These are phyloP conservation scores for Herpomyces periplanetae DNA, from an alignment of 2,329 filamentous ascomycete genomes.

Conservation along the genomic window DNA sequence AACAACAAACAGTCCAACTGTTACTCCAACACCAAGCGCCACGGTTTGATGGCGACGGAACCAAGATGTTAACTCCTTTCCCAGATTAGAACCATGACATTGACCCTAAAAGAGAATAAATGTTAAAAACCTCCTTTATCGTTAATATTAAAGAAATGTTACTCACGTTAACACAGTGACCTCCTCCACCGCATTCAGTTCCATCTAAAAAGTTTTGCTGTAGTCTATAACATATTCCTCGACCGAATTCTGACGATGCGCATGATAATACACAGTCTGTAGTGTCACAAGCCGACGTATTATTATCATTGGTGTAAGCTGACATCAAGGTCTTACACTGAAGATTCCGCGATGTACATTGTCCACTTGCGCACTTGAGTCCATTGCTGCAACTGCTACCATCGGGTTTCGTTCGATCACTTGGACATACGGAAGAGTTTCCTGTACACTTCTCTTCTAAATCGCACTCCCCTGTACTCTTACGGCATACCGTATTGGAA, in stretches of 20 bases:
- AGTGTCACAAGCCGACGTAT: constrained; percentile 36
- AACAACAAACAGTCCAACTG: constrained; percentile 29
- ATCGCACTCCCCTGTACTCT: constrained; percentile 43
- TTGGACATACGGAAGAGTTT: constrained; percentile 26
- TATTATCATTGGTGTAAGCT: constrained; percentile 25
- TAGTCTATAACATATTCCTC: constrained; percentile 26
- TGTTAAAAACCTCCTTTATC: no score
- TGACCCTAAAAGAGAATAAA: no score
- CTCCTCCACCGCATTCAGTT: constrained; percentile 41
- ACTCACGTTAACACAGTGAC: constrained; percentile 26
- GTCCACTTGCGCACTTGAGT: constrained; percentile 49
- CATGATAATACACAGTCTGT: constrained; percentile 39
- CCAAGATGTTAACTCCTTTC: constrained; percentile 31
- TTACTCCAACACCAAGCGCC: constrained; percentile 35
- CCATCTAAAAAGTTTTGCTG: constrained; percentile 82
- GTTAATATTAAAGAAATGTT: no score
- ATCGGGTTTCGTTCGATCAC: constrained; percentile 25
- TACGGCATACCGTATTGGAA: constrained; percentile 32
- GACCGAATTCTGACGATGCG: constrained; percentile 22
- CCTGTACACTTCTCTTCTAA: constrained; percentile 50
- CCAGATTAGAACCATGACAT: constrained; percentile 28
- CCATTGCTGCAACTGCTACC: constrained; percentile 11
- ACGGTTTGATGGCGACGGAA: constrained; percentile 34
- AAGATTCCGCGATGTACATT: constrained; percentile 62
- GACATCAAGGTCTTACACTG: constrained; percentile 66